A percentile compares a stretch with the other conserved stretches of the same genome.
Conservation (phyloP, 768 basidiomycete genomes). For the Porpolomopsis calyptriformis region DNA sequence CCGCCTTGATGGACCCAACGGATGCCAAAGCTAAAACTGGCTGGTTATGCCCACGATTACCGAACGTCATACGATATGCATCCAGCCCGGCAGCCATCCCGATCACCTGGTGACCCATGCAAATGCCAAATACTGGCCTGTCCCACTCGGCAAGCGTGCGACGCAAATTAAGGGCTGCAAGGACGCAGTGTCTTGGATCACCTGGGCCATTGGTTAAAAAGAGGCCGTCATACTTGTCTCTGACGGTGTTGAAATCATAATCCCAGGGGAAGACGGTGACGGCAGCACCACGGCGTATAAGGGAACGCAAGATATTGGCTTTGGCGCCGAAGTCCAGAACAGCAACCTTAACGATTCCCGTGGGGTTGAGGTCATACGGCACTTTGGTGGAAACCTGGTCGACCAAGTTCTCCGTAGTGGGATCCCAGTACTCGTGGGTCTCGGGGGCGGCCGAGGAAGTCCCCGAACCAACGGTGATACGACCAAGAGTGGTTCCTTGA, state of each 20-base stretch:
- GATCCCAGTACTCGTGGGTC: conserved; percentile 83
- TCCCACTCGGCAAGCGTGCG: conserved; percentile 81
- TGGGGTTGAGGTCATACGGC: conserved; percentile 78
- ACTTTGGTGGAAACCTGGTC: conserved; percentile 82
- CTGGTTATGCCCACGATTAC: conserved; percentile 99
- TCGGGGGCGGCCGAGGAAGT: conserved; percentile 47
- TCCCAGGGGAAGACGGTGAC: conserved; percentile 98
- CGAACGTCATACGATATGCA: conserved; percentile 97
- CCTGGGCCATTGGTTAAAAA: conserved; percentile 97
- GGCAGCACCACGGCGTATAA: conserved; percentile 82
- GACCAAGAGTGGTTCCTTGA: conserved; percentile 93
- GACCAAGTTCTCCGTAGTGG: conserved; percentile 83
- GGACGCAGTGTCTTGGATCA: conserved; percentile 82
- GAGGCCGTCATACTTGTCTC: conserved; percentile 87
- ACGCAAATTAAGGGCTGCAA: conserved; percentile 71
- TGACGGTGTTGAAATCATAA: conserved; percentile 86
- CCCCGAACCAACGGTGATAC: conserved; percentile 75
- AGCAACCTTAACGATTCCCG: conserved; percentile 83
- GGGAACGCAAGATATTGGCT: conserved; percentile 90
- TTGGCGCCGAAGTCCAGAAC: conserved; percentile 97
- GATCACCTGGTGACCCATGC: conserved; percentile 98
- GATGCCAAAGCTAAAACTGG: conserved; percentile 94
- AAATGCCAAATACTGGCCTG: conserved; percentile 94
- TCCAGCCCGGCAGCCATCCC: conserved; percentile 96
- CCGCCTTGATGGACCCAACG: conserved; percentile 87